These are phyloP conservation scores for Phytopythium sindhum DNA, from an alignment of 352 stramenopile genomes.

Conservation along the genomic window DNA sequence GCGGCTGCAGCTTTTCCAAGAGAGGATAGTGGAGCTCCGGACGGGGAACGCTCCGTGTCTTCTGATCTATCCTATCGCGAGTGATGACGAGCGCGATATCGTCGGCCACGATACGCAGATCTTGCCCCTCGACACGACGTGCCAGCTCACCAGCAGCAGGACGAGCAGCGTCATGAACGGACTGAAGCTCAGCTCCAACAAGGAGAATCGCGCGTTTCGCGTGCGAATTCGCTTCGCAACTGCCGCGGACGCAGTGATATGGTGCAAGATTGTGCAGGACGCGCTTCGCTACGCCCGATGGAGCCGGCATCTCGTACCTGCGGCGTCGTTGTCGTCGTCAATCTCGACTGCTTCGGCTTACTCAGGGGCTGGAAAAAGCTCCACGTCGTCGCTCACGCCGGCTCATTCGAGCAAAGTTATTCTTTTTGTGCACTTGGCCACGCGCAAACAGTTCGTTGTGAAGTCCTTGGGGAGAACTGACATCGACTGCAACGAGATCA, in stretches of 20 bases:
- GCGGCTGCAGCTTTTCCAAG: slow-evolving; percentile 44
- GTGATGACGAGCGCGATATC: slow-evolving; percentile 6
- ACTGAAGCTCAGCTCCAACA: slow-evolving; percentile 28
- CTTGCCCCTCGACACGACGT: slow-evolving; percentile 28
- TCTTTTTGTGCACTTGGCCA: slow-evolving; percentile 8
- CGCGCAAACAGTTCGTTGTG: slow-evolving; percentile 35
- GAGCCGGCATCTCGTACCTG: slow-evolving; percentile 23
- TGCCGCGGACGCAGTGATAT: slow-evolving; percentile 46
- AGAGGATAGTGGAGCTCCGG: slow-evolving; percentile 31
- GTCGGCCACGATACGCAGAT: slow-evolving; percentile 19
- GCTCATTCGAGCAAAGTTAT: background rate
- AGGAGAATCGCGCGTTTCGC: slow-evolving; percentile 15
- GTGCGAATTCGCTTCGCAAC: slow-evolving; percentile 50
- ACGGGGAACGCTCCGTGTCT: slow-evolving; percentile 30
- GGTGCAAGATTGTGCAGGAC: slow-evolving; percentile 35
- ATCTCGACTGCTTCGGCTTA: background rate
- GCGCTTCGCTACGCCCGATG: slow-evolving; percentile 36
- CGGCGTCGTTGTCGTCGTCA: slow-evolving; percentile 2
- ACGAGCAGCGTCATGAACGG: slow-evolving; percentile 9
- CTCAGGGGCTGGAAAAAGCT: background rate
- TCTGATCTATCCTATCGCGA: slow-evolving; percentile 15
- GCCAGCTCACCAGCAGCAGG: slow-evolving; percentile 12
- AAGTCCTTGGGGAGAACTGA: slow-evolving; percentile 30
- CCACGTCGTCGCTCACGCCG: background rate
- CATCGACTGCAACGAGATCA: slow-evolving; percentile 31